Conservation (phyloP, 2,329 filamentous ascomycete species). For the Atkinsonella texensis region DNA sequence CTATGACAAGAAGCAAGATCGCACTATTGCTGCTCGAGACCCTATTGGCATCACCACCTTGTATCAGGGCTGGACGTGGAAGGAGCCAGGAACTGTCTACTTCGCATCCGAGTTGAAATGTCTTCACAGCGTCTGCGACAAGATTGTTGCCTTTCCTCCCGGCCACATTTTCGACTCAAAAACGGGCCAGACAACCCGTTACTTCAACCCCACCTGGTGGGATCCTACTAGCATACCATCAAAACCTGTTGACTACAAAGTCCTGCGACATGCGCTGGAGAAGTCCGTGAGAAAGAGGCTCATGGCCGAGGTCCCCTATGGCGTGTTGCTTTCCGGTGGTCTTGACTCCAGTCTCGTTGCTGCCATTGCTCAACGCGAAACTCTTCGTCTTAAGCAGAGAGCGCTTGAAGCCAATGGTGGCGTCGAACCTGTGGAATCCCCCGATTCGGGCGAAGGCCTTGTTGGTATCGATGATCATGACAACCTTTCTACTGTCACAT, state of each 20-base stretch:
- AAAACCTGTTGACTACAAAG: constrained; percentile 71
- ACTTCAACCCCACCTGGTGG: constrained; percentile 90
- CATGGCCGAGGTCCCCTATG: constrained; percentile 98
- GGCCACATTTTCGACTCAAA: constrained; percentile 94
- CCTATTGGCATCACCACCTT: constrained; percentile 96
- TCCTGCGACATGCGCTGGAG: constrained; percentile 72
- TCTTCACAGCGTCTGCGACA: constrained; percentile 84
- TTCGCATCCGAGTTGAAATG: constrained; percentile 97
- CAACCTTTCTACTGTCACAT: constrained; percentile 77
- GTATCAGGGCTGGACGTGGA: constrained; percentile 85
- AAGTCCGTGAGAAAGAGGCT: constrained; percentile 87
- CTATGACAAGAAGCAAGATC: constrained; percentile 89
- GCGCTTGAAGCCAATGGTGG: constrained; percentile 37
- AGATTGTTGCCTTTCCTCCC: constrained; percentile 86
- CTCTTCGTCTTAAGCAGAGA: constrained; percentile 59
- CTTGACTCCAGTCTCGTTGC: constrained; percentile 93
- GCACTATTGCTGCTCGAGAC: constrained; percentile 86
- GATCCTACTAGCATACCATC: constrained; percentile 68
- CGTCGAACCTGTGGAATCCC: constrained; percentile 32
- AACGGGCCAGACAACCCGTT: constrained; percentile 72
- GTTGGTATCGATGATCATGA: constrained; percentile 93
- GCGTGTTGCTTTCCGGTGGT: constrained; percentile 87
- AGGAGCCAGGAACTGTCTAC: constrained; percentile 74
- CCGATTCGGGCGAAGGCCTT: constrained; percentile 55
- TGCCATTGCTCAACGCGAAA: constrained; percentile 90